Evolutionary conservation across 1,284 basidiomycete genomes (phyloP).

Genomic region (Golubevia pallescens): DNA sequence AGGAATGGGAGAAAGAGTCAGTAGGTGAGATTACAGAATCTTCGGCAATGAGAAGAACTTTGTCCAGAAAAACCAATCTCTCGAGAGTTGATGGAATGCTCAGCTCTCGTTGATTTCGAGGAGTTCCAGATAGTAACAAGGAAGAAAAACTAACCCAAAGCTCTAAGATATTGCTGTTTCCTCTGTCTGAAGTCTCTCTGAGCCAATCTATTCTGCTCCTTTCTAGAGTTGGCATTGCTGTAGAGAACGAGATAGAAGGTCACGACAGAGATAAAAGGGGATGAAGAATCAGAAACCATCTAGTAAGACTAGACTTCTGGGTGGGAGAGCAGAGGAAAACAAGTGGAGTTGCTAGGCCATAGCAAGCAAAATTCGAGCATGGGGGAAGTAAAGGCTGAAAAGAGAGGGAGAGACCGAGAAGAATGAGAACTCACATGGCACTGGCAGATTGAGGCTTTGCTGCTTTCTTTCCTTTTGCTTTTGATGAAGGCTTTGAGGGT

Average conservation of each 20-base stretch:
- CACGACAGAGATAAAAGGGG: not conserved
- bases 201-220: slow-evolving; percentile 51
- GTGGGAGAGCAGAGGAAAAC: not conserved
- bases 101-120: too few relatives aligned
- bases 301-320: not conserved
- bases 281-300: not conserved
- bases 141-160: too few relatives aligned
- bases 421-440: too few relatives aligned
- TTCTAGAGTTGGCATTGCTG: slow-evolving; percentile 26
- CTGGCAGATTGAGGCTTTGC: too few relatives aligned
- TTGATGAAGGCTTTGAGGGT: too few relatives aligned
- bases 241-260: slow-evolving; percentile 2
- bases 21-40: not conserved
- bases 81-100: too few relatives aligned
- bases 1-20: not conserved
- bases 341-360: not conserved
- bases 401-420: not conserved
- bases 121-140: too few relatives aligned
- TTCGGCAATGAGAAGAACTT: too few relatives aligned
- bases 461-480: too few relatives aligned
- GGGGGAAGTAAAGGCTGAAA: not conserved
- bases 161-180: slow-evolving; percentile 53
- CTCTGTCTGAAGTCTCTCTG: slow-evolving; percentile 55
- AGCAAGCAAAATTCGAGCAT: too few relatives aligned
- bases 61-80: too few relatives aligned